Base-by-base conservation (phyloP, 1,284 basidiomycete species). In the Puccinia novopanici region DNA sequence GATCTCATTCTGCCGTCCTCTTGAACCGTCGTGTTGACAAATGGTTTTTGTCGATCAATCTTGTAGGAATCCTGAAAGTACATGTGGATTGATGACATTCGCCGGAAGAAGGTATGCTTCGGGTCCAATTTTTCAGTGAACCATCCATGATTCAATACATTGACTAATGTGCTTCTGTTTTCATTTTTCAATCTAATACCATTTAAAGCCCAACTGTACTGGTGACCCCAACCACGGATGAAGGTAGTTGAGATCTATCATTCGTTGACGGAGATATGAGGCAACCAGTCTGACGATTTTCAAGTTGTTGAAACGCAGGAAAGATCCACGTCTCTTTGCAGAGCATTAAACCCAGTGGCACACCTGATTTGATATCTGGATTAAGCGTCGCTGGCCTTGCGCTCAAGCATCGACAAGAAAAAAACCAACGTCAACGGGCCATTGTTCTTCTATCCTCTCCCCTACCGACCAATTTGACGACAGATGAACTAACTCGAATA, bases 61-160 rank as follows among this genome's bases (percentile, higher is more conserved):
- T 37, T 12, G 13, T 48, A 91, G 93, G 55, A 97, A 99, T 87
- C 94, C 96, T 37, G 97, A 99, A 88, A 98, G 93, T 87, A 94
- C 94, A 19, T 95, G 98, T 75, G 96, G 96, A 8, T 87, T 98
- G 79, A 97, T 99, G 95, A 95, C 94, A 55, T 96, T 97, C 93
- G 96, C 94, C 37, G 92, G 93, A 77, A 94, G 94, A 87, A 91
- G 92, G 94, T 71, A 50, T 54, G 55, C 75, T 65, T 71, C 5
- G 80, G 24, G 71, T 45, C 37, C 37, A 74, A 22, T 59, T 59
- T 50, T 34, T 68, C 40, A 76, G 24, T 42, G 52, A 68, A 52
- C 19, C 10, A 52, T 52, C 19, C 50, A 52, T 52, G 19, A 13
- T 52, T 71, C 65, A 19, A 13, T 12, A 65, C 59, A 50, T 42